Percentiles rank a stretch among this genome's conserved stretches.
phyloP scores from a whole-genome alignment of 345 rosid species.

The Ailanthus altissimus region DNA sequence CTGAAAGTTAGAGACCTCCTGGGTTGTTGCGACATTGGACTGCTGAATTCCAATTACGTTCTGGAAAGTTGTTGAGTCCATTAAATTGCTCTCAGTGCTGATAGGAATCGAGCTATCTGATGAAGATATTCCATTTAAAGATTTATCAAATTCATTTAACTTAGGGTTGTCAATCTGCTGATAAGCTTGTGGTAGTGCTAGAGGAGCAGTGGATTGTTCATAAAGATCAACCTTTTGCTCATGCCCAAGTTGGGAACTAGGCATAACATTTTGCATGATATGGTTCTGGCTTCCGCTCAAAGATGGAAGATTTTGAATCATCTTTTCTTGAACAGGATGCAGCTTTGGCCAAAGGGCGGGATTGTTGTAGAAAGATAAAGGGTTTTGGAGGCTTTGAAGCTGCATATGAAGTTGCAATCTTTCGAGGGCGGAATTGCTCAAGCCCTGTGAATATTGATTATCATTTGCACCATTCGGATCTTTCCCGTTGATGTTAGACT shows the following conservation, averaged over 20 bases:
- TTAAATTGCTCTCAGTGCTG: constrained; percentile 5
- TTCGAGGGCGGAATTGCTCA: constrained; percentile 80
- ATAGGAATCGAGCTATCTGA: constrained; percentile 14
- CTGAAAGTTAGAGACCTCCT: constrained; percentile 32
- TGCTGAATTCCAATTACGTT: constrained; percentile 12
- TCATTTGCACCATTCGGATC: constrained; percentile 34
- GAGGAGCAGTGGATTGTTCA: constrained; percentile 23
- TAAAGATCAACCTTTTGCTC: constrained; percentile 19
- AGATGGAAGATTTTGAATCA: constrained; percentile 40
- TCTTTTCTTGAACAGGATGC: constrained; percentile 55
- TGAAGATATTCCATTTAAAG: constrained; percentile 21
- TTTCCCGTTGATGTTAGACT: constrained; percentile 36
- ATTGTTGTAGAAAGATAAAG: constrained; percentile 59
- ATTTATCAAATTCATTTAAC: constrained; percentile 24
- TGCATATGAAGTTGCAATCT: constrained; percentile 94
- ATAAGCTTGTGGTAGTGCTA: constrained; percentile 22
- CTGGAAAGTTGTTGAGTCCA: constrained; percentile 13
- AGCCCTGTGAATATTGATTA: constrained; percentile 38
- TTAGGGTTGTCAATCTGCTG: constrained; percentile 21
- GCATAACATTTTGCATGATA: constrained; percentile 23
- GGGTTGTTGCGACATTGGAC: constrained; percentile 6
- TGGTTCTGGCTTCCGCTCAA: constrained; percentile 29
- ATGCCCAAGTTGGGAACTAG: constrained; percentile 25
- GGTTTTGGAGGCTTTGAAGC: constrained; percentile 71
- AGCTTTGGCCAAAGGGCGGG: constrained; percentile 79